Base-by-base conservation (phyloP, 805 yeast genomes). In the Yarrowia keelungensis region DNA sequence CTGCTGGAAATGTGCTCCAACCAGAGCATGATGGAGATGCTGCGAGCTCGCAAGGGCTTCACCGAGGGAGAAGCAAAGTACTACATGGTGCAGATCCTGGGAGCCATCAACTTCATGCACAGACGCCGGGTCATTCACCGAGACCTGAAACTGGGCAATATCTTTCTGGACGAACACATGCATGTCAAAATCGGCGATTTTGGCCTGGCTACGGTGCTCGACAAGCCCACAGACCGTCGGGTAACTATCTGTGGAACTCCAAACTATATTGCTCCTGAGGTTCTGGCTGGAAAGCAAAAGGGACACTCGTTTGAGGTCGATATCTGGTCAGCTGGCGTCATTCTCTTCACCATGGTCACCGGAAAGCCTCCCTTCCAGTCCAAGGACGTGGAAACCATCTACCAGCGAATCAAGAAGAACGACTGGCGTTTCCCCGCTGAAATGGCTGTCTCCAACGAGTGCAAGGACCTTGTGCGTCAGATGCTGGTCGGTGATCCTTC, bases 351-450 rank as follows among this genome's bases (percentile, higher is more conserved):
- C 9, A 84, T 95, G 79, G 82, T 95, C 64, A 83, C 90, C 70
- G 98, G 98, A 45, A 92, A 92, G 78, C 99, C 99, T 14, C 99
- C 99, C 0, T 95, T 95, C 81, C 99, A 95, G 80, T 91, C 97
- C 45, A 91, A 92, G 76, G 97, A 93, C 77, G 97, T 95, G 56
- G 89, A 92, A 74, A 86, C 89, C 69, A 95, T 95, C 72, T 95
- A 95, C 79, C 96, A 92, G 75, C 86, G 97, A 80, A 95, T 95
- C 77, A 92, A 92, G 78, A 83, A 84, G 69, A 88, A 89, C 69
- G 97, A 92, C 70, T 92, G 87, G 76, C 79, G 80, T 46, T 94
- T 93, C 78, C 99, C 98, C 19, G 81, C 80, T 19, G 89, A 87
- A 69, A 83, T 83, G 71, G 77, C 78, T 38, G 85, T 90, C 49